Evolutionary conservation across 2,329 filamentous ascomycete genomes (phyloP), one percentile per base, ranked within the genome.

Genomic region (Emergomyces orientalis): DNA sequence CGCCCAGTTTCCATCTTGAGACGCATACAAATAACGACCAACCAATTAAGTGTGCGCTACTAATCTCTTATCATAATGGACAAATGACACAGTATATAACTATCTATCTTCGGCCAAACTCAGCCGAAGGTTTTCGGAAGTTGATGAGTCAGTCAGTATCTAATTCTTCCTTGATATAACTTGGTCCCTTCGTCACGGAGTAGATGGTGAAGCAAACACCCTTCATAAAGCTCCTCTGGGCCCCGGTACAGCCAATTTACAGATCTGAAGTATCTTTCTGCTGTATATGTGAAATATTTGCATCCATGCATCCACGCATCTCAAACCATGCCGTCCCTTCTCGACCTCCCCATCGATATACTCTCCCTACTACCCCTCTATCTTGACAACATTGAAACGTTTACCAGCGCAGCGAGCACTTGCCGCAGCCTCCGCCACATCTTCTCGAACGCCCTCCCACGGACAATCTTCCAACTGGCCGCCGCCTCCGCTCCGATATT

Each of bases 341-440:
- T 43, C 22, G 13, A 41, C 25, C 60, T 61, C 7, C 60, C 60
- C 9, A 43, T 17, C 22, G 47, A 61, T 17, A 41, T 61, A 22
- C 47, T 61, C n/a, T 55, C 34, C 49, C 37, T 55, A 8, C 11
- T 61, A 14, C 60, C 59, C 27, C 45, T 59, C 25, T 51, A 65
- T 56, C 17, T 67, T 32, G 45, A 62, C 47, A 71, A 73, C 63
- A 74, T 75, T 62, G 73, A 75, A 65, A 72, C 73, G 63, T 73
- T 71, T 62, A 70, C 47, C 25, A 72, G 69, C 60, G 52, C 70
- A 27, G 61, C 67, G 14, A 68, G 70, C 55, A 69, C 71, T 14
- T 75, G 73, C 62, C 67, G 70, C 19, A 63, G 49, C 2, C 65
- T 76, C 7, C 71, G 68, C 57, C 61, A 67, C 34, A 58, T 61